Evolutionary conservation across 1,284 basidiomycete species (phyloP), one percentile per base, ranked within the genome.

Genomic region (Fomes fomentarius): DNA sequence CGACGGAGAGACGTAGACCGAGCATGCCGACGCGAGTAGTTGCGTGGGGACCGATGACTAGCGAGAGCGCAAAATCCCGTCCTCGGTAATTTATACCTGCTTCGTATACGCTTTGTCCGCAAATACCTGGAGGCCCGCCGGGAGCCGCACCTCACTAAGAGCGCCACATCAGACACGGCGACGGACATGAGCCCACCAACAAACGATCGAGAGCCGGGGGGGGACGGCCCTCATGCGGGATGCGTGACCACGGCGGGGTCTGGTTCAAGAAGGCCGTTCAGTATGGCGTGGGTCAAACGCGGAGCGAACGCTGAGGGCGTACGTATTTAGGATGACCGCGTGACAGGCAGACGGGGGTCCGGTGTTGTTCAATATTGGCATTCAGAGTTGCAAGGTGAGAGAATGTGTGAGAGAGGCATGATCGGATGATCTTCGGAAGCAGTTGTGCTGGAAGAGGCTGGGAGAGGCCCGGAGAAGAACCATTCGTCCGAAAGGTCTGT

Each of bases 121-220:
- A 40, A 3, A 10, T 7, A 12, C 9, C 38, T 40, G n/a, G 17
- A 21, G 21, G 5, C 38, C 8, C 38, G 21, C 4, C 19, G n/a
- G n/a, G n/a, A n/a, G n/a, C n/a, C 21, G 38, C 48, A 38, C 43
- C 48, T 21, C 33, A 5, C 12, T 26, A 48, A 25, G 52, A 11
- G 42, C 47, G 52, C 52, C 25, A 26, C 37, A 54, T 54, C 47
- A 15, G 35, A 42, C 19, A 34, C 47, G 22, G 11, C 41, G 42
- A 48, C 24, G 41, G n/a, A 17, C 4, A n/a, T 43, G 28, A 37
- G 35, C 15, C 35, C 35, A 8, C 17, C 7, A 14, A 11, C 8
- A 8, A 9, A n/a, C 11, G 34, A 5, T 37, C 35, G 35, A 17
- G 35, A 37, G 35, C n/a, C n/a, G n/a, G n/a, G n/a, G n/a, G n/a